Base-by-base conservation (phyloP, 2,329 filamentous ascomycete genomes). In the Arthroderma uncinatum region DNA sequence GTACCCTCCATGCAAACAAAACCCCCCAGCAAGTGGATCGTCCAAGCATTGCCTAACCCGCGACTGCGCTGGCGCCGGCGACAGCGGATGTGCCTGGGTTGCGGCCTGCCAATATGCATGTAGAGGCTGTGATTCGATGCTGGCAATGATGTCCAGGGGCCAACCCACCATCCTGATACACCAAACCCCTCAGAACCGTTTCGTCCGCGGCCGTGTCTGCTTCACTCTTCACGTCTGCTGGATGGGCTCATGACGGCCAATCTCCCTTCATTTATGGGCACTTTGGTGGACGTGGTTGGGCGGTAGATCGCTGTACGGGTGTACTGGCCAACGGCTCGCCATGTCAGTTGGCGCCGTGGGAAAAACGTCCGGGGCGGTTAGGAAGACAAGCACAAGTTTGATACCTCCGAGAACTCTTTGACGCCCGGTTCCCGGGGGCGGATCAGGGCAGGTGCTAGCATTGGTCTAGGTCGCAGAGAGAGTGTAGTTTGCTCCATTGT, bases 101-200 rank as follows among this genome's bases (percentile, higher is more conserved):
- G 47, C 47, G 2, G 19, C 47, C 14, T 23, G 47, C 28, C 23
- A 33, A 50, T 33, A 7, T 33, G 25, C n/a, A 19, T 16, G 44
- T 50, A 50, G 1, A 9, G 44, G 8, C 44, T 16, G 25, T 50
- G 44, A 33, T 50, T 30, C 44, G 44, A 33, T 10, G 44, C n/a
- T 33, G 44, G 25, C 25, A 14, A 50, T 34, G 47, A 23, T 33
- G 47, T 33, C 28, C 47, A 50, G 47, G 47, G 47, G 47, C 47
- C 10, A 34, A 33, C 25, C 47, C 47, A 50, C 28, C 23, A 16
- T 16, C 28, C 47, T 50, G 47, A 50, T 6, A 50, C 47, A 50
- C 47, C 23, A 33, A n/a, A 19, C 25, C 47, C 47, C 25, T 50
- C 47, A 50, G 47, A 50, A 33, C 47, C 14, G 47, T 50, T 50